Base-by-base conservation (phyloP, 2,329 filamentous ascomycete genomes). In the Phaeophleospora eucalypticola region DNA sequence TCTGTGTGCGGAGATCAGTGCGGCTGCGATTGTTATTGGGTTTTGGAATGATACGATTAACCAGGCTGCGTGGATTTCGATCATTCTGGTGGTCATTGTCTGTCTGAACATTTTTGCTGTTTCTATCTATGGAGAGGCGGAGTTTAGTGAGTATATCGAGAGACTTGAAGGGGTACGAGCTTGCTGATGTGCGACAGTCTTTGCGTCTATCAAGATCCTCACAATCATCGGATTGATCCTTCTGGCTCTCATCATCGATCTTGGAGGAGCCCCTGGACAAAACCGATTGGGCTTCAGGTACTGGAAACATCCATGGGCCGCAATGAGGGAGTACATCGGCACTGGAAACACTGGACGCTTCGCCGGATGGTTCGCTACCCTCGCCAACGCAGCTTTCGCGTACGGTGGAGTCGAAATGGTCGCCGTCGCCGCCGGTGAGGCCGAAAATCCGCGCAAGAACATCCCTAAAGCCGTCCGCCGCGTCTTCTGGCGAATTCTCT, bases 221-320 rank as follows among this genome's bases (percentile, higher is more conserved):
- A 68, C 71, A 34, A 75, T 77, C 38, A 54, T 74, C 20, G 72
- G 72, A 21, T 61, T 75, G 14, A 24, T 62, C 9, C 24, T 62
- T 24, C 41, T 60, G 15, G 67, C 70, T 2, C 66, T 84, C 21
- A 71, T 84, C 47, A 80, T 84, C 56, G 77, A 82, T 57, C 72
- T 83, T 1, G 82, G 82, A 21, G 82, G 81, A 38, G 73, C 80
- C 2, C 76, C 81, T 0, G 78, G 79, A 3, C 75, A 75, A 0
- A 72, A 77, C 16, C 70, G 77, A 3, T 73, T 82, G 42, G 84
- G 84, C 2, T 87, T 87, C 64, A 67, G 73, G 33, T 87, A 86
- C 65, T 89, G 85, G 86, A 77, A 71, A 43, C 45, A 66, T 24
- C 84, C 85, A 0, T 84, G 82, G 1, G 80, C 51, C 12, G 51